phyloP scores from a whole-genome alignment of 129 eudicot species.

The Mikania micrantha region DNA sequence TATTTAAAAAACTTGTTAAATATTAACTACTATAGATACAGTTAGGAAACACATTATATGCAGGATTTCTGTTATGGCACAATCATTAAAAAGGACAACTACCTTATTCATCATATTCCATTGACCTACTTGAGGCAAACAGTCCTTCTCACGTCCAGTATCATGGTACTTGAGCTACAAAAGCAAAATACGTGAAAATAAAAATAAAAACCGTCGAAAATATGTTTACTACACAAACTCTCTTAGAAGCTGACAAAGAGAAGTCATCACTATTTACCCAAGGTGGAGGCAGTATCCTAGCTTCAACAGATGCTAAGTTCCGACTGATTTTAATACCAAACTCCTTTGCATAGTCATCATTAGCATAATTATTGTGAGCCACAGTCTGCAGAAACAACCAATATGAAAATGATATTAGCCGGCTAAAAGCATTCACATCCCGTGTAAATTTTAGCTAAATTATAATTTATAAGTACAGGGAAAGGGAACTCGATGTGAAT shows the following conservation, averaged over 20 bases:
- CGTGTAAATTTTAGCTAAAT: too few relatives aligned
- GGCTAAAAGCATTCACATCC: too few relatives aligned
- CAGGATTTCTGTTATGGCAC: neutral
- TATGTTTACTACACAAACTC: neutral
- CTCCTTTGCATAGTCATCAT: conserved; percentile 81
- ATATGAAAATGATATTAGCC: neutral
- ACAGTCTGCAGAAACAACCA: conserved; percentile 50
- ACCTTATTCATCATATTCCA: conserved; percentile 99
- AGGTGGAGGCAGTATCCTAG: conserved; percentile 91
- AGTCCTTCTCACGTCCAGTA: conserved; percentile 86
- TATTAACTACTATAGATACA: neutral
- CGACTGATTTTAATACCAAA: conserved; percentile 78
- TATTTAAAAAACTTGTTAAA: neutral
- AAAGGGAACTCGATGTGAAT: too few relatives aligned
- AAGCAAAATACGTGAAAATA: neutral
- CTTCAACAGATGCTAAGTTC: conserved; percentile 73
- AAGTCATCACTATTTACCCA: conserved; percentile 46
- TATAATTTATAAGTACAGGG: too few relatives aligned
- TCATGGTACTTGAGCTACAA: conserved; percentile 83
- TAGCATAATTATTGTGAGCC: conserved; percentile 57
- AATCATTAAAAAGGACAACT: neutral
- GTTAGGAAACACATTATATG: neutral
- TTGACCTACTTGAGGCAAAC: conserved; percentile 95
- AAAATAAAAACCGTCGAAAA: conserved; percentile 1
- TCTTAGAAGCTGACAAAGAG: neutral